A percentile compares a stretch with the other conserved stretches of the same genome.
phyloP scores from a whole-genome alignment of 371 early-diverging fungal species.

The Rhizopus stolonifer region DNA sequence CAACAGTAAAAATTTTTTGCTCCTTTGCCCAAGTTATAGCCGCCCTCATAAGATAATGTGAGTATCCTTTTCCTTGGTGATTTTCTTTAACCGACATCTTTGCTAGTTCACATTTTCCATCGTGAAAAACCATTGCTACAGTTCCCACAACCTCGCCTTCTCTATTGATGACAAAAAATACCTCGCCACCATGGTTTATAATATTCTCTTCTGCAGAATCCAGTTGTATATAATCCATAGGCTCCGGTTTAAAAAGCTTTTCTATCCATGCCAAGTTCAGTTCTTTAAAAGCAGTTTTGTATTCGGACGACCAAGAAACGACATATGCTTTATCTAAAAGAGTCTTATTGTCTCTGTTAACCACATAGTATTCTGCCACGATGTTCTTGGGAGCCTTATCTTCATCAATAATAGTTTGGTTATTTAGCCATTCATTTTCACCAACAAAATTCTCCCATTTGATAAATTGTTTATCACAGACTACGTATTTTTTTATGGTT shows the following conservation, averaged over 20 bases:
- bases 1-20: slow-evolving; percentile 6
- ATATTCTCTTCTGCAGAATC: slow-evolving; percentile 20
- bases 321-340: slow-evolving; percentile 9
- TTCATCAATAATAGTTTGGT: not conserved
- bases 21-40: slow-evolving; percentile 17
- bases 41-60: slow-evolving; percentile 23
- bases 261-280: slow-evolving; percentile 19
- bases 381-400: slow-evolving; percentile 2
- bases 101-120: slow-evolving; percentile 18
- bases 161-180: slow-evolving; percentile 13
- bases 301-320: slow-evolving; percentile 13
- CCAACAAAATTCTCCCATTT: slow-evolving; percentile 14
- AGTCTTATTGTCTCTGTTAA: slow-evolving; percentile 3
- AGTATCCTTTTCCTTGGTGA: slow-evolving; percentile 22
- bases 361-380: slow-evolving; percentile 16
- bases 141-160: slow-evolving; percentile 13
- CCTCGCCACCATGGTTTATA: slow-evolving; percentile 21
- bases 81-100: slow-evolving; percentile 22
- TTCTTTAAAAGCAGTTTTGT: slow-evolving; percentile 18
- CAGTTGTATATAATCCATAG: slow-evolving; percentile 13
- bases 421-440: slow-evolving; percentile 4
- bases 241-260: slow-evolving; percentile 15
- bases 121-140: slow-evolving; percentile 20
- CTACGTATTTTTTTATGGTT: not conserved
- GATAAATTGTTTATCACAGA: slow-evolving; percentile 4